Percentiles rank a stretch among this genome's conserved stretches.
Conservation (phyloP, 768 basidiomycete species). For the Megacollybia marginata region DNA sequence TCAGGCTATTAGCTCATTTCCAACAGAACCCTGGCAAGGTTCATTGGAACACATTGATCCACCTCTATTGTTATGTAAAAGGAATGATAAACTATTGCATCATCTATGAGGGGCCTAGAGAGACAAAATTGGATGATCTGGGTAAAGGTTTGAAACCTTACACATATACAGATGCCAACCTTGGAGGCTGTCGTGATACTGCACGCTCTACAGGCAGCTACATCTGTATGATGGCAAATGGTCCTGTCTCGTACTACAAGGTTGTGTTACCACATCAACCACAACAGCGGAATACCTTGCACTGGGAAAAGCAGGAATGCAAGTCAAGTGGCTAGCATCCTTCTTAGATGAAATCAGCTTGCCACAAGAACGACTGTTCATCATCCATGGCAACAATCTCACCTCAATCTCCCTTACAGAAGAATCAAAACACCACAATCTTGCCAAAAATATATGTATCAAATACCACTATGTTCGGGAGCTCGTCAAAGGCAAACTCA, state of each 20-base stretch:
- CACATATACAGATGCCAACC: conserved; percentile 14
- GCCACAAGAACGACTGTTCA: neutral
- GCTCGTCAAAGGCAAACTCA: conserved; percentile 2
- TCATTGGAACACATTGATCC: conserved; percentile 13
- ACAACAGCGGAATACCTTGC: neutral
- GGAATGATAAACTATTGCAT: conserved; percentile 1
- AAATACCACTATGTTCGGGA: conserved; percentile 8
- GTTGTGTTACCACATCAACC: neutral
- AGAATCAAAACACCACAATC: conserved; percentile 2
- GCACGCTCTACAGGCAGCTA: conserved; percentile 15
- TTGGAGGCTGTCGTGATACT: conserved; percentile 12
- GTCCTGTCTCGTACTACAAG: conserved; percentile 10
- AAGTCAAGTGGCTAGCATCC: neutral
- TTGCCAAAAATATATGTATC: conserved; percentile 10
- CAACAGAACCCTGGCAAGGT: conserved; percentile 6
- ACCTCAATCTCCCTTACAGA: conserved; percentile 12
- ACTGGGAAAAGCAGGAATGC: neutral
- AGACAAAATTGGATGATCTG: neutral
- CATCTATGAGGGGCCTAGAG: neutral
- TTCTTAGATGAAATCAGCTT: conserved; percentile 6
- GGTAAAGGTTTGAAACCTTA: neutral
- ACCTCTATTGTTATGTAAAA: conserved; percentile 8
- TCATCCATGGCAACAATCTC: conserved; percentile 19
- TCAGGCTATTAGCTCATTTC: conserved; percentile 6
- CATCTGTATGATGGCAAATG: conserved; percentile 11